Conservation (phyloP, 2,329 filamentous ascomycete species). For the Dothistroma pini region DNA sequence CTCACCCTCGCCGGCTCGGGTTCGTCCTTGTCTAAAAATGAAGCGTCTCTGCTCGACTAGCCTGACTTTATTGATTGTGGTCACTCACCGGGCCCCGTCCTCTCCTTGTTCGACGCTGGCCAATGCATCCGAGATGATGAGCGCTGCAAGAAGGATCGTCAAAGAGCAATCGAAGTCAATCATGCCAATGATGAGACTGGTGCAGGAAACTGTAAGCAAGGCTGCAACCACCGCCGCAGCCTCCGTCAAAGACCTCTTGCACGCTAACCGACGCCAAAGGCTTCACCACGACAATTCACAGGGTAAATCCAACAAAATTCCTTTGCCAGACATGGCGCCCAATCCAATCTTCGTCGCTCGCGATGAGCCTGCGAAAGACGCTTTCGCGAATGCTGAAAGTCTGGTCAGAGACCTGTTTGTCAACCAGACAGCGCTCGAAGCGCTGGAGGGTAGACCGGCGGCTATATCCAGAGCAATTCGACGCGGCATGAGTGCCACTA, state of each 20-base stretch:
- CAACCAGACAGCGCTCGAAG: neutral
- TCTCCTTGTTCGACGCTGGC: too few relatives aligned
- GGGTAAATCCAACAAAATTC: neutral
- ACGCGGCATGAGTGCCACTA: neutral
- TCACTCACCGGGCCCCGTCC: too few relatives aligned
- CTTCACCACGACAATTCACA: neutral
- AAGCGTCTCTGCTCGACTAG: too few relatives aligned
- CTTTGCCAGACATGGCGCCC: neutral
- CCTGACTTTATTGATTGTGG: too few relatives aligned
- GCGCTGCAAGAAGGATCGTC: too few relatives aligned
- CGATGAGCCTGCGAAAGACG: neutral
- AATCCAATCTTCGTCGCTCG: neutral
- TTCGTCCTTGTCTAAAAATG: too few relatives aligned
- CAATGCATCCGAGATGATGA: too few relatives aligned
- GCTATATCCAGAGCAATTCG: neutral
- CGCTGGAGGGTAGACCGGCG: neutral
- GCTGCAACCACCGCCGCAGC: neutral
- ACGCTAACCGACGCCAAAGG: neutral
- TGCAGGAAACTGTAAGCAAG: neutral
- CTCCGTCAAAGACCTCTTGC: neutral
- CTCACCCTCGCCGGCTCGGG: too few relatives aligned
- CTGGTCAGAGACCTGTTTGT: neutral
- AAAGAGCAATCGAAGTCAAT: too few relatives aligned
- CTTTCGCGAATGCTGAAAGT: neutral
- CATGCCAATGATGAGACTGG: too few relatives aligned